Base-by-base conservation (phyloP, 164 flowering plant genomes). In the Vitis rotundifolia region DNA sequence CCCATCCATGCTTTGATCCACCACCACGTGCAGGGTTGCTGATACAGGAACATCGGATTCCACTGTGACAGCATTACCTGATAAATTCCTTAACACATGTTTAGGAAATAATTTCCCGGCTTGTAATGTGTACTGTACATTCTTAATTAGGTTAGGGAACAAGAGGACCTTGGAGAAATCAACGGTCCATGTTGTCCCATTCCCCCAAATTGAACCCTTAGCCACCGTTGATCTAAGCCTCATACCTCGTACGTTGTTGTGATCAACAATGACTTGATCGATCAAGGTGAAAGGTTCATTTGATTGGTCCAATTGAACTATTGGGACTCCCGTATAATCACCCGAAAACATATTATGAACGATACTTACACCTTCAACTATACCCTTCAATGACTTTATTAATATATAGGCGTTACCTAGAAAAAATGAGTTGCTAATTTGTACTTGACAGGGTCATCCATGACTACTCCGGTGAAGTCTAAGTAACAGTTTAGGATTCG, bases 391-490 rank as follows among this genome's bases (percentile, higher is more conserved):
- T 0, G 74, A 66, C 29, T 57, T 67, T 8, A 75, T 26, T 31
- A 57, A 8, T 28, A 75, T 55, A 19, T 59, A 67, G 5, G 71
- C 78, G 47, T 68, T 64, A 7, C 78, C 78, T 0, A 75, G 53
- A 61, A 75, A 75, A 50, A 75, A 75, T 0, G 63, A 70, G n/a
- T 58, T 48, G 2, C 75, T n/a, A 0, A 75, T 61, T n/a, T 71
- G 75, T 15, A 75, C 64, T 18, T 75, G 78, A 71, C 71, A 9
- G 78, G 78, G 48, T 75, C 78, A 56, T 75, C 75, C 8, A 63
- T 67, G 9, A 67, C 78, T 9, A 75, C 56, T 7, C 70, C 75
- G 11, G 66, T 75, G 78, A 15, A 75, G 55, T 75, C 78, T 16
- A 75, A 56, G 64, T 75, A 75, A 62, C 64, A 75, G 19, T 67